phyloP scores from a whole-genome alignment of 2,329 filamentous ascomycete species.

The Aspergillus intermedius region DNA sequence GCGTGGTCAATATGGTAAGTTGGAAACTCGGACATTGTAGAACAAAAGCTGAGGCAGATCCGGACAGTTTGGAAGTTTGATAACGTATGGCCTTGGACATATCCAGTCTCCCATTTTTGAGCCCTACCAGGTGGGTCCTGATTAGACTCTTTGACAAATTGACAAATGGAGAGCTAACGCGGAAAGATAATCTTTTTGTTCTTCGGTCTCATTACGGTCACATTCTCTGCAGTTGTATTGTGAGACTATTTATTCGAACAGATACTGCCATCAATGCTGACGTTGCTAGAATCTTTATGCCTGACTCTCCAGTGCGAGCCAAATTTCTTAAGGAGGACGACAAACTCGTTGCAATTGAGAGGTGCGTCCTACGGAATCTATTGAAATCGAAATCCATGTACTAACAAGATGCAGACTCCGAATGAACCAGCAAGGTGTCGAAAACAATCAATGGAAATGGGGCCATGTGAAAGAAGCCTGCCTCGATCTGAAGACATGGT shows the following conservation, averaged over 20 bases:
- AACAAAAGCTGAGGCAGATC: background rate
- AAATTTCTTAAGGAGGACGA: conserved; percentile 53
- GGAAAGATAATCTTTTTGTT: conserved; percentile 28
- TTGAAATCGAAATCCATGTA: background rate
- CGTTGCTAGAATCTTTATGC: conserved; percentile 45
- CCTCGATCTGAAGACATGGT: conserved; percentile 55
- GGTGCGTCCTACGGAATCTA: conserved; percentile 17
- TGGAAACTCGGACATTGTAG: background rate
- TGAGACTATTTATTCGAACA: conserved; percentile 7
- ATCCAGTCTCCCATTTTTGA: conserved; percentile 40
- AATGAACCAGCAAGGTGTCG: conserved; percentile 44
- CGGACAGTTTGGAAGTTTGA: conserved; percentile 43
- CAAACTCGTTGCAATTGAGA: conserved; percentile 53
- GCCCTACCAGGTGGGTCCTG: conserved; percentile 43
- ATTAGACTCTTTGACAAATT: too few species aligned
- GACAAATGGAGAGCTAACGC: background rate
- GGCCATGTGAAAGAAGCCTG: conserved; percentile 50
- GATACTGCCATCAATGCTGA: background rate
- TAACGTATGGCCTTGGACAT: conserved; percentile 49
- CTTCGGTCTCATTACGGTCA: conserved; percentile 45
- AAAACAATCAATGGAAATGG: conserved; percentile 45
- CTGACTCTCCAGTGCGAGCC: conserved; percentile 57
- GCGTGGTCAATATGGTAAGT: conserved; percentile 47
- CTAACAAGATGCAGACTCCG: conserved; percentile 28
- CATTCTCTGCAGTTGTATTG: conserved; percentile 47